phyloP scores from a whole-genome alignment of 306 rosid species.

The Lathyrus tuberosus region DNA sequence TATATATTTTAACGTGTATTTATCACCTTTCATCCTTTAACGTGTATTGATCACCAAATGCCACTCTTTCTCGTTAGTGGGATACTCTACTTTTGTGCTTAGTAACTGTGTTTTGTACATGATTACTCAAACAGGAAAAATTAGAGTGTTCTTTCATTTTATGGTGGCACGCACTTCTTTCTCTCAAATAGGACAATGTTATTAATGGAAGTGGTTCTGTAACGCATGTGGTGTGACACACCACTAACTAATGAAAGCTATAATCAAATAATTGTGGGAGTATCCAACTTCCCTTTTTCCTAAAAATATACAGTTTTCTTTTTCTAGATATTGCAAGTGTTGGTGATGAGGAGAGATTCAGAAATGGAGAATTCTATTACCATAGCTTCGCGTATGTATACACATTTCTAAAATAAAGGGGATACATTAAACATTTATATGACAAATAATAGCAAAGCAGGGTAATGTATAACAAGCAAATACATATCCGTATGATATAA shows the following conservation, averaged over 20 bases:
- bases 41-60: not conserved
- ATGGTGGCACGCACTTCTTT: conserved; percentile 5
- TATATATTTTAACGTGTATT: not conserved
- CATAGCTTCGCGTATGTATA: not conserved
- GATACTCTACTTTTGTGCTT: not conserved
- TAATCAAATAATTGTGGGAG: not conserved
- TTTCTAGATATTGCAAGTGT: not conserved
- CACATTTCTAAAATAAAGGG: not conserved
- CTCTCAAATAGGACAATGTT: conserved; percentile 13
- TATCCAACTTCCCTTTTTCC: conserved; percentile 17
- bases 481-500: conserved; percentile 22
- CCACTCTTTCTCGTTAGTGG: conserved; percentile 24
- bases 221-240: conserved; percentile 18
- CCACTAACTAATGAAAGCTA: conserved; percentile 27
- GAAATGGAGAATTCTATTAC: too few relatives aligned
- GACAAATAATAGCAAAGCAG: conserved; percentile 3
- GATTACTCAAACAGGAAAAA: conserved; percentile 5
- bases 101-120: not conserved
- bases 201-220: conserved; percentile 19
- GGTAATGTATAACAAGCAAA: not conserved
- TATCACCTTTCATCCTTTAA: not conserved
- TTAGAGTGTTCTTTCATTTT: conserved; percentile 14
- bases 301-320: not conserved
- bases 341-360: not conserved
- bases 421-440: not conserved